A percentile compares a stretch with the other conserved stretches of the same genome.
phyloP scores from a whole-genome alignment of 768 basidiomycete genomes.

The Mycena galopus region DNA sequence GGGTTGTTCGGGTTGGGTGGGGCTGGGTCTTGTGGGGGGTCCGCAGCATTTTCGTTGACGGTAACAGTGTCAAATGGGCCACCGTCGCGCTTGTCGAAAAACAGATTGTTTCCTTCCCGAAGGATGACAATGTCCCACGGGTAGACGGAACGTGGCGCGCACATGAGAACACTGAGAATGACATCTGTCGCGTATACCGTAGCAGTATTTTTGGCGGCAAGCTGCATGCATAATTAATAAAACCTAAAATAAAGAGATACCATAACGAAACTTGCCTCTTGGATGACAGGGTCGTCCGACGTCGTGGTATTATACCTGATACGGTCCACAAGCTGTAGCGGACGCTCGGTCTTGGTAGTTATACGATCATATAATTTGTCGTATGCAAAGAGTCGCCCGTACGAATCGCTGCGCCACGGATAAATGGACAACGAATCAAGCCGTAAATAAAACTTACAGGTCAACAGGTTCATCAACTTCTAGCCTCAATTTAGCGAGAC shows the following conservation, averaged over 20 bases:
- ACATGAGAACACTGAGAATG: slow-evolving; percentile 96
- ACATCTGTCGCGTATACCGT: slow-evolving; percentile 95
- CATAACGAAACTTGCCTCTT: slow-evolving; percentile 68
- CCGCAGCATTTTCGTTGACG: slow-evolving; percentile 98
- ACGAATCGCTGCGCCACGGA: slow-evolving; percentile 69
- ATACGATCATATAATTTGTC: slow-evolving; percentile 96
- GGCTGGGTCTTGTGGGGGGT: slow-evolving; percentile 88
- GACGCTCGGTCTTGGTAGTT: slow-evolving; percentile 92
- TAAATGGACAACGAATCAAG: slow-evolving; percentile 11
- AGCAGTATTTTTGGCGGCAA: slow-evolving; percentile 84
- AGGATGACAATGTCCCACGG: slow-evolving; percentile 99
- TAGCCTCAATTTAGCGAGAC: slow-evolving; percentile 91
- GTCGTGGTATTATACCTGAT: slow-evolving; percentile 98
- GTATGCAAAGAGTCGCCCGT: slow-evolving; percentile 92
- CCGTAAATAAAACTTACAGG: slow-evolving; percentile 66
- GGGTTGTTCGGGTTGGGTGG: slow-evolving; percentile 86
- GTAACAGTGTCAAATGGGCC: slow-evolving; percentile 98
- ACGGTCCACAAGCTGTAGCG: slow-evolving; percentile 92
- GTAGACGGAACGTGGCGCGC: slow-evolving; percentile 93
- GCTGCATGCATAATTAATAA: slow-evolving; percentile 56
- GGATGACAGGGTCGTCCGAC: slow-evolving; percentile 97
- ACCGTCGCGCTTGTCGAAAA: slow-evolving; percentile 97
- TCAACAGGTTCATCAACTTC: slow-evolving; percentile 94
- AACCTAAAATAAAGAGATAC: slow-evolving; percentile 13
- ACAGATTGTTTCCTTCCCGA: slow-evolving; percentile 92